A percentile compares a stretch with the other conserved stretches of the same genome.
Evolutionary conservation across 1,284 basidiomycete genomes (phyloP).

Genomic region (Testicularia cyperi): DNA sequence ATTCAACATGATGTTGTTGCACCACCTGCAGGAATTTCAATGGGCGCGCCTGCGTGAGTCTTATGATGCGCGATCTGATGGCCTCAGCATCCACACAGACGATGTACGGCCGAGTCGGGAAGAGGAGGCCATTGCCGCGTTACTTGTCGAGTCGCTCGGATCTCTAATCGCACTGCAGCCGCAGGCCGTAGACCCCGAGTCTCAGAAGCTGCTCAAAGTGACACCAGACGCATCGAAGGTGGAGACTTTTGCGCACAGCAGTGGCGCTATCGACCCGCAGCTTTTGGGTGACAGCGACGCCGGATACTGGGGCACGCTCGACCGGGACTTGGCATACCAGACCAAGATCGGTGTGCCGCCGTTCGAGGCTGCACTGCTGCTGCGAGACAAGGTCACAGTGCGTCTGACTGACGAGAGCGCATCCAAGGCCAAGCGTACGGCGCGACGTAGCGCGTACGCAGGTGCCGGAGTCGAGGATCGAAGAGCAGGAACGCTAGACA

Average conservation of each 20-base stretch:
- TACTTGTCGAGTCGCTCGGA: constrained; percentile 34
- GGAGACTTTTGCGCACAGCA: constrained; percentile 21
- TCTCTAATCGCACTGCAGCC: constrained; percentile 26
- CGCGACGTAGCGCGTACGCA: constrained; percentile 5
- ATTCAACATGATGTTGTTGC: constrained; percentile 38
- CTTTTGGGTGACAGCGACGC: constrained; percentile 23
- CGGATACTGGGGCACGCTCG: constrained; percentile 51
- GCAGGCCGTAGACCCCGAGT: constrained; percentile 7
- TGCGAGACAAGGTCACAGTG: constrained; percentile 41
- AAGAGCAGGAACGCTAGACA: constrained; percentile 20
- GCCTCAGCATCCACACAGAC: neutral
- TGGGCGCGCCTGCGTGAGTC: constrained; percentile 44
- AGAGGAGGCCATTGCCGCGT: constrained; percentile 32
- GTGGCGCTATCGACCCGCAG: constrained; percentile 38
- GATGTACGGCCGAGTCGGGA: constrained; percentile 17
- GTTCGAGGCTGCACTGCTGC: constrained; percentile 11
- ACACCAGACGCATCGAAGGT: constrained; percentile 10
- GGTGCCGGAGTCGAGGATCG: constrained; percentile 11
- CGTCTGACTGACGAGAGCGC: constrained; percentile 26
- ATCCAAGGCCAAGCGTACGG: constrained; percentile 14
- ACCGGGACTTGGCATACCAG: constrained; percentile 16
- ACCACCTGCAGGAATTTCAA: constrained; percentile 49
- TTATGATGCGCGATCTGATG: constrained; percentile 2
- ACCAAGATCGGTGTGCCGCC: constrained; percentile 9
- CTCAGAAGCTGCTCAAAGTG: constrained; percentile 4